phyloP scores from a whole-genome alignment of 1,139 yeast genomes.

The Taphrina betulina region DNA sequence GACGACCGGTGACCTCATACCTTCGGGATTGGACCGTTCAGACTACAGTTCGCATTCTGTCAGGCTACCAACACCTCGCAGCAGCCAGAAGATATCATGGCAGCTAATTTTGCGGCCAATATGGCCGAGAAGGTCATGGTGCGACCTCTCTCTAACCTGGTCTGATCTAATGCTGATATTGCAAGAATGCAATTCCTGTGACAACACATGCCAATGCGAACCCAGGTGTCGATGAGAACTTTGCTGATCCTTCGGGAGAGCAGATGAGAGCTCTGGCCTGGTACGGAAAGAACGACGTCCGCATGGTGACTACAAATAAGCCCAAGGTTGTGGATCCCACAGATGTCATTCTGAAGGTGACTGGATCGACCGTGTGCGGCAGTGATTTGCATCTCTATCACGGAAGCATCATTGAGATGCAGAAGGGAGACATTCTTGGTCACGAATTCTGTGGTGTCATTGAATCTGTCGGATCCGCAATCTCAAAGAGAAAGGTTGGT shows the following conservation, averaged over 20 bases:
- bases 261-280: slow-evolving; percentile 34
- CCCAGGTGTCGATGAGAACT: slow-evolving; percentile 20
- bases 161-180: not conserved
- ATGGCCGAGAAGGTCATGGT: slow-evolving; percentile 22
- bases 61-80: too few relatives aligned
- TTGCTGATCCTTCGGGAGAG: slow-evolving; percentile 26
- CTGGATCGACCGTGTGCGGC: slow-evolving; percentile 53
- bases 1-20: too few relatives aligned
- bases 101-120: slow-evolving; percentile 28
- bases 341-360: slow-evolving; percentile 50
- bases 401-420: slow-evolving; percentile 41
- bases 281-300: slow-evolving; percentile 32
- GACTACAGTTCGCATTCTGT: too few relatives aligned
- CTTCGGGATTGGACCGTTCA: too few relatives aligned
- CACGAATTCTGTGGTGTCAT: slow-evolving; percentile 57
- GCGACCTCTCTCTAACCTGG: not conserved
- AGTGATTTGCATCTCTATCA: slow-evolving; percentile 48
- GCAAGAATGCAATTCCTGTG: slow-evolving; percentile 9
- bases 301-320: slow-evolving; percentile 43
- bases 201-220: slow-evolving; percentile 23
- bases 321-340: slow-evolving; percentile 47
- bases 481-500: slow-evolving; percentile 47
- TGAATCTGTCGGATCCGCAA: slow-evolving; percentile 47
- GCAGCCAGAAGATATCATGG: slow-evolving; percentile 7
- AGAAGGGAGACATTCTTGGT: slow-evolving; percentile 53